A percentile compares a stretch with the other conserved stretches of the same genome.
phyloP scores from a whole-genome alignment of 805 yeast species.

The Zygosaccharomyces kombuchaensis region DNA sequence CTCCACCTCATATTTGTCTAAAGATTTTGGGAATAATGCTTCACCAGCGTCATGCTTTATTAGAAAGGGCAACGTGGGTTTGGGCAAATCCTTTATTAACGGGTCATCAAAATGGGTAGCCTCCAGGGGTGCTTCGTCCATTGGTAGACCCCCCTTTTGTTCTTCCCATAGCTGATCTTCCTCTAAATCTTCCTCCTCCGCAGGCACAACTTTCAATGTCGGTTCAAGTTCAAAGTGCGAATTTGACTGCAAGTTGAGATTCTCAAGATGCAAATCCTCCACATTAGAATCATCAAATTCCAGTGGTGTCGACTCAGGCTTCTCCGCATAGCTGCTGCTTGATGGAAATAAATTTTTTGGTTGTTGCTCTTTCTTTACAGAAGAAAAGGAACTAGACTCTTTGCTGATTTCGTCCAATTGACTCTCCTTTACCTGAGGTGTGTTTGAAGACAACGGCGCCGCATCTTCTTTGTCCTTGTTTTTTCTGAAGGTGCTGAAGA shows the following conservation, averaged over 20 bases:
- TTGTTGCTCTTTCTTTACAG: not conserved
- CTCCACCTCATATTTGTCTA: slow-evolving; percentile 65
- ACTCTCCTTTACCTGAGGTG: slow-evolving; percentile 2
- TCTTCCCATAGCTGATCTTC: not conserved
- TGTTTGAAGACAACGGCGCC: not conserved
- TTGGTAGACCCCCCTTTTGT: not conserved
- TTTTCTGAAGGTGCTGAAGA: slow-evolving; percentile 27
- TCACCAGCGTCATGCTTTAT: slow-evolving; percentile 44
- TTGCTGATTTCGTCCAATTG: slow-evolving; percentile 4
- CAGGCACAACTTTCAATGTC: not conserved
- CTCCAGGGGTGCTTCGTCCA: not conserved
- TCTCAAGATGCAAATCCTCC: not conserved
- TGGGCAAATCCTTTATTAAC: not conserved
- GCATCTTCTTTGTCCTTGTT: slow-evolving; percentile 13
- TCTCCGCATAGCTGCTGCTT: not conserved
- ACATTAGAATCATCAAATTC: not conserved
- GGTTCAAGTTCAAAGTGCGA: not conserved
- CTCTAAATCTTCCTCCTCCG: not conserved
- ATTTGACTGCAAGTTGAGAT: too few relatives aligned
- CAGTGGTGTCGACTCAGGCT: not conserved
- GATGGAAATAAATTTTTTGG: not conserved
- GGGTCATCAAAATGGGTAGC: not conserved
- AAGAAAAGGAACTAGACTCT: slow-evolving; percentile 4
- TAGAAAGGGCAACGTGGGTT: slow-evolving; percentile 3
- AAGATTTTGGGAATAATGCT: slow-evolving; percentile 65